Evolutionary conservation across 257 asterid genomes (phyloP), one percentile per base, ranked within the genome.

Genomic region (Mentha longifolia): DNA sequence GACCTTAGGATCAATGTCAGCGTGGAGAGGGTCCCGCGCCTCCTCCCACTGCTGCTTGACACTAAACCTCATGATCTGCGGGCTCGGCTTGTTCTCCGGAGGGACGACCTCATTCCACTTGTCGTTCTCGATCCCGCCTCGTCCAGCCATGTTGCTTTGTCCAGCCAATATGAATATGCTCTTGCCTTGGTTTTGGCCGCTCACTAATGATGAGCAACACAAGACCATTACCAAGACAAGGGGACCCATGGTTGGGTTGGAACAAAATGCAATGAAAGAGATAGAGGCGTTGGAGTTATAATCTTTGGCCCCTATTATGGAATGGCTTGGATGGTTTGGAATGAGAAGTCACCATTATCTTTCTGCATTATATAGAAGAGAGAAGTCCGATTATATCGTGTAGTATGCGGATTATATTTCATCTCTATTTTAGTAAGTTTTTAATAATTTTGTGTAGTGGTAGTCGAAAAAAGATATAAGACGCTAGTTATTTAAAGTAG

Each of bases 61-160:
- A n/a, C 37, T 78, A 2, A 93, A 77, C 5, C 91, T 86, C 64
- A 77, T 82, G 73, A 93, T 73, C 2, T 65, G 71, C 4, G 86
- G 75, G 39, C 70, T 76, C 47, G 83, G 61, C 8, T 15, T 52
- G 79, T 86, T 83, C 30, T 88, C 82, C 0, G 76, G 76, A 1
- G 97, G 97, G 17, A 88, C 67, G 3, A 68, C 6, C 1, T 81
- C 77, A 13, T 90, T 86, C 95, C 95, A 90, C 0, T 74, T 65
- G 68, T 25, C 61, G 9, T 66, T 45, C 0, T 45, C 30, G 0
- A 87, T 83, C 1, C 96, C 97, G 0, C 93, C 98, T 13, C 98
- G 86, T 15, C 98, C 98, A 3, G 97, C 64, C 89, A 92, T 85
- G 73, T 92, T 92, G 71, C 98, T 90, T 25, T 92, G 96, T 7